Percentiles rank a stretch among this genome's conserved stretches.
phyloP scores from a whole-genome alignment of 2,329 filamentous ascomycete genomes.

The Curvularia lunata region DNA sequence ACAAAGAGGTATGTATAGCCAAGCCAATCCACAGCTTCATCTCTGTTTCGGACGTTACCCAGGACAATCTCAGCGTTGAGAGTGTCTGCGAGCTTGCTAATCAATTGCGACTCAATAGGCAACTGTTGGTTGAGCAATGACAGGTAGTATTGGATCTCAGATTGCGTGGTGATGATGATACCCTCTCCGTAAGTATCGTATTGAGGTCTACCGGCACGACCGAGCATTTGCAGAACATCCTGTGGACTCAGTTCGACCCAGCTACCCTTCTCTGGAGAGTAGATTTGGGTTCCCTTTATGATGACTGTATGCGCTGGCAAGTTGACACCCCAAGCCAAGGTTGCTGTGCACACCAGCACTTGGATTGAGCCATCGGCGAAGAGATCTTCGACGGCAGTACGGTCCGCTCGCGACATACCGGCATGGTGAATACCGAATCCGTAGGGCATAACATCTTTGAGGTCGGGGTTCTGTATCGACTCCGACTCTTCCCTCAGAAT shows the following conservation, averaged over 20 bases:
- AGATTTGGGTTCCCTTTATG: slow-evolving; percentile 98
- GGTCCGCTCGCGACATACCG: slow-evolving; percentile 94
- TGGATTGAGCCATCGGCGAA: slow-evolving; percentile 91
- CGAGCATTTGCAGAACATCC: slow-evolving; percentile 98
- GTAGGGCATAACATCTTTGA: slow-evolving; percentile 94
- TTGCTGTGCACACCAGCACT: slow-evolving; percentile 95
- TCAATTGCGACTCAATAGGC: slow-evolving; percentile 95
- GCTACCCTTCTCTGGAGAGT: slow-evolving; percentile 97
- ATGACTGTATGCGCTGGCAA: slow-evolving; percentile 96
- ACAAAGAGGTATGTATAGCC: slow-evolving; percentile 98
- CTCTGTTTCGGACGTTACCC: slow-evolving; percentile 86
- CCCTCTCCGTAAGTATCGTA: slow-evolving; percentile 98
- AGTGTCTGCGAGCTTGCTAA: slow-evolving; percentile 92
- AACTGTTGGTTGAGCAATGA: slow-evolving; percentile 96
- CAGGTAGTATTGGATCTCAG: slow-evolving; percentile 95
- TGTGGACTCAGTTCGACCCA: slow-evolving; percentile 98
- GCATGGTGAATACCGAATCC: slow-evolving; percentile 98
- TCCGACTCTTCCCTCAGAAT: slow-evolving; percentile 85
- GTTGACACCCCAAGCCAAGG: slow-evolving; percentile 99
- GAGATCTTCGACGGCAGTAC: slow-evolving; percentile 92
- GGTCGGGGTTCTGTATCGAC: slow-evolving; percentile 79
- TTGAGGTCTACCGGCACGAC: slow-evolving; percentile 93
- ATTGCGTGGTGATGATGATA: slow-evolving; percentile 96
- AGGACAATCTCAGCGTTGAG: slow-evolving; percentile 95
- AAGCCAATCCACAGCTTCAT: slow-evolving; percentile 98